Conservation (phyloP, 495 filamentous ascomycete species). For the Tuber indicum region DNA sequence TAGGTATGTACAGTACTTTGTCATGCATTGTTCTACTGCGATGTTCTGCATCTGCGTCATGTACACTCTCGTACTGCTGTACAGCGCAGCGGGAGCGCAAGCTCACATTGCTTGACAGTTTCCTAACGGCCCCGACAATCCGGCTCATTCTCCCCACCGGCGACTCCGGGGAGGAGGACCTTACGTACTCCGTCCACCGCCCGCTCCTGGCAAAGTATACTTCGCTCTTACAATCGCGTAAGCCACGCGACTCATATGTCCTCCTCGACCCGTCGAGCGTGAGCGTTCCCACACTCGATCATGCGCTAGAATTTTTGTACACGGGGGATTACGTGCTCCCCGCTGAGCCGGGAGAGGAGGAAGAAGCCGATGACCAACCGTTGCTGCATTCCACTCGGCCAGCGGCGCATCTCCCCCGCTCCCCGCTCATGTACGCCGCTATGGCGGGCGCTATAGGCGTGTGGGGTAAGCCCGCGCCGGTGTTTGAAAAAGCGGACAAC, state of each 20-base stretch:
- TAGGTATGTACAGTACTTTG: not conserved
- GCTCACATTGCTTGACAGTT: conserved; percentile 12
- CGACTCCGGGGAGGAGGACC: conserved; percentile 20
- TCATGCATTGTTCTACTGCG: not conserved
- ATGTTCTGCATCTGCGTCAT: not conserved
- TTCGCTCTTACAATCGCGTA: conserved; percentile 23
- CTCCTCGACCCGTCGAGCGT: conserved; percentile 22
- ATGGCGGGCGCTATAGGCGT: conserved; percentile 31
- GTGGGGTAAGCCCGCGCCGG: conserved; percentile 31
- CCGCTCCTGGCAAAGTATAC: conserved; percentile 26
- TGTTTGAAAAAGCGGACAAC: conserved; percentile 20
- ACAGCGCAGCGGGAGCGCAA: not conserved
- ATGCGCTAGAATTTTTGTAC: conserved; percentile 28
- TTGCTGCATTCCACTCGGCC: conserved; percentile 16
- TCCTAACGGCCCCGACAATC: conserved; percentile 33
- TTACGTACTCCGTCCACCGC: conserved; percentile 33
- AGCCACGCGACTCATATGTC: conserved; percentile 22
- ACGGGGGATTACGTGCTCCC: conserved; percentile 27
- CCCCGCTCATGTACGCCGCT: conserved; percentile 28
- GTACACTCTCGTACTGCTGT: conserved; percentile 2
- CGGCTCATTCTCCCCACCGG: conserved; percentile 21
- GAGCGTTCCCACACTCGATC: conserved; percentile 23
- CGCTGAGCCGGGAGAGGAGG: conserved; percentile 12
- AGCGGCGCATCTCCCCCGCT: conserved; percentile 27
- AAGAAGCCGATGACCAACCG: conserved; percentile 16